Percentiles rank a stretch among this genome's conserved stretches.
Conservation (phyloP, 345 rosid genomes). For the Alliaria petiolata region DNA sequence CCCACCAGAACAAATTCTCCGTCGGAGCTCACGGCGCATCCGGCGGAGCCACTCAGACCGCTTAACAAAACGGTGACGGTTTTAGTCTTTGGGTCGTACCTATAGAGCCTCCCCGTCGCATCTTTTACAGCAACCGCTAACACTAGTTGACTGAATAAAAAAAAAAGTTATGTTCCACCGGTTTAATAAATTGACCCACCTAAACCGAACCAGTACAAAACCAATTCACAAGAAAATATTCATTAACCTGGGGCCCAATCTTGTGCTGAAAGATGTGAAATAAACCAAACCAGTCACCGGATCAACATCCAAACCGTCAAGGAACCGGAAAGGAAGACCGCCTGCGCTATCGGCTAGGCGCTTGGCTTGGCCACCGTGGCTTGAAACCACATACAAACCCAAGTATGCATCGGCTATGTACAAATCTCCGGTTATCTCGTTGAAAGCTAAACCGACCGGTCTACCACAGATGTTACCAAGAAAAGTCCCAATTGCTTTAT, state of each 20-base stretch:
- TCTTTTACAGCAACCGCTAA: conserved; percentile 29
- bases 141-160: conserved; percentile 9
- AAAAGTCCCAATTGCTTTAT: conserved; percentile 18
- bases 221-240: not conserved
- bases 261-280: conserved; percentile 39
- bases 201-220: not conserved
- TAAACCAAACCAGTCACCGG: conserved; percentile 32
- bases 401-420: conserved; percentile 43
- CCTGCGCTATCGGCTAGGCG: conserved; percentile 24
- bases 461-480: conserved; percentile 37
- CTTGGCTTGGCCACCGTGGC: conserved; percentile 36
- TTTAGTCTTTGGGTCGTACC: conserved; percentile 27
- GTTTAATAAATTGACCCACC: not conserved
- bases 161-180: not conserved
- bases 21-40: conserved; percentile 30
- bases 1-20: conserved; percentile 26
- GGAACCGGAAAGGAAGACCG: conserved; percentile 25
- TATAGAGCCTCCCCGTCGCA: conserved; percentile 25
- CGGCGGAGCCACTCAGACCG: conserved; percentile 27
- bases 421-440: conserved; percentile 27
- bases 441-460: conserved; percentile 41
- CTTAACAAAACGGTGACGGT: conserved; percentile 20
- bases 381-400: conserved; percentile 36
- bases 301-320: conserved; percentile 39
- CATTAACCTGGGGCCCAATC: conserved; percentile 25